Evolutionary conservation across 164 flowering plant genomes (phyloP), one percentile per base, ranked within the genome.

Genomic region (Liquidambar formosana): DNA sequence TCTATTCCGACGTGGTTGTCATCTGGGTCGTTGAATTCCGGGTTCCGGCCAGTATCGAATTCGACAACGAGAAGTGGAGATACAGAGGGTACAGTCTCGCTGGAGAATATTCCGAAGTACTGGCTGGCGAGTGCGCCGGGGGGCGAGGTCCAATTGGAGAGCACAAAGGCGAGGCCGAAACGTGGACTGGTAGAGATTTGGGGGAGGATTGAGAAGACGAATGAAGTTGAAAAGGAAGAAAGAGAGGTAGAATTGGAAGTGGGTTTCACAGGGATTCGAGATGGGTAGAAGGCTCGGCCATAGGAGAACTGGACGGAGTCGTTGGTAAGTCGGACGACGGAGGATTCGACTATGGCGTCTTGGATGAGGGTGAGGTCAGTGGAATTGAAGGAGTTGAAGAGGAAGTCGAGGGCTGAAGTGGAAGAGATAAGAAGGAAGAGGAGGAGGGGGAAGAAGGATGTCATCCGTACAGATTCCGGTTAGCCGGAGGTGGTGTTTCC

Each of bases 31-130:
- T 85, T 85, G 78, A 89, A 88, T 41, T 91, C 95, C 0, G 86
- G 77, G 79, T 91, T 91, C 65, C 44, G 77, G 0, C 96, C 94
- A 0, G 86, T 85, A 60, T 93, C 98, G 69, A 93, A 93, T 53
- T 93, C 97, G 49, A 93, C 78, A 5, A 88, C 98, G 12, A 93
- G 61, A 15, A 90, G 84, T 0, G 96, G 96, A 1, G 80, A 81
- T n/a, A 48, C 75, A 19, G 71, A 0, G 6, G 66, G 73, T 10
- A 48, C 64, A 11, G 80, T 77, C 38, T 85, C 75, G 67, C 76
- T 81, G 23, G 86, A 65, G 81, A 90, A 90, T 14, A 93, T 76
- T 2, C 96, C 96, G 27, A 93, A 85, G 79, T 86, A 90, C 65
- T 93, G 97, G 43, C 94, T 79, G 25, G 93, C 74, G 8, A 89